A percentile compares a stretch with the other conserved stretches of the same genome.
Evolutionary conservation across 208 protist species (phyloP).

Genomic region (Vickermania ingenoplastis): DNA sequence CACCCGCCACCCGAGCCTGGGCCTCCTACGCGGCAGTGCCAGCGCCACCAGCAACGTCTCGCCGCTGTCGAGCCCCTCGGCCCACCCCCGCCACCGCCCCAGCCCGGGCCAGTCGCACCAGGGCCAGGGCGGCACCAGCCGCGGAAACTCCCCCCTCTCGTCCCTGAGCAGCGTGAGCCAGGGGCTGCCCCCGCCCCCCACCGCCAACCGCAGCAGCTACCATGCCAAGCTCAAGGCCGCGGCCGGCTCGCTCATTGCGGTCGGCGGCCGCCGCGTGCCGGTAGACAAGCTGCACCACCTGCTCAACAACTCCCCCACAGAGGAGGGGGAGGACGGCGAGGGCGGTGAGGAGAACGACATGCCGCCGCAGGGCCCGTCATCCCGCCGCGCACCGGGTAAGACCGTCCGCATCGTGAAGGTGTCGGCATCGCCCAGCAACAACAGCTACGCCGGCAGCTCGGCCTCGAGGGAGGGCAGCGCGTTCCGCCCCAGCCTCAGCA

Average conservation of each 20-base stretch:
- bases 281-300: constrained; percentile 70
- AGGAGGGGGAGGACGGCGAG: background rate
- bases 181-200: constrained; percentile 4
- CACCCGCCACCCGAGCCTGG: too few species aligned
- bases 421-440: background rate
- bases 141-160: background rate
- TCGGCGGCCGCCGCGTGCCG: constrained; percentile 67
- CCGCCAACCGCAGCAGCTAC: constrained; percentile 12
- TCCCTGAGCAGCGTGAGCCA: constrained; percentile 1
- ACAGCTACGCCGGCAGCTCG: background rate
- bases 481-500: background rate
- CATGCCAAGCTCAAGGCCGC: constrained; percentile 23
- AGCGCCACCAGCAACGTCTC: too few species aligned
- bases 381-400: background rate
- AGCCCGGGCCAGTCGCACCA: background rate
- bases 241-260: constrained; percentile 45
- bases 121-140: background rate
- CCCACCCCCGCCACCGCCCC: background rate
- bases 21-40: too few species aligned
- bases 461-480: background rate
- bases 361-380: background rate
- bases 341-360: constrained; percentile 14
- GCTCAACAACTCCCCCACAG: background rate
- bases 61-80: background rate
- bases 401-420: background rate